Evolutionary conservation across 129 eudicot species (phyloP), one percentile per base, ranked within the genome.

Genomic region (Flaveria ramosissima): DNA sequence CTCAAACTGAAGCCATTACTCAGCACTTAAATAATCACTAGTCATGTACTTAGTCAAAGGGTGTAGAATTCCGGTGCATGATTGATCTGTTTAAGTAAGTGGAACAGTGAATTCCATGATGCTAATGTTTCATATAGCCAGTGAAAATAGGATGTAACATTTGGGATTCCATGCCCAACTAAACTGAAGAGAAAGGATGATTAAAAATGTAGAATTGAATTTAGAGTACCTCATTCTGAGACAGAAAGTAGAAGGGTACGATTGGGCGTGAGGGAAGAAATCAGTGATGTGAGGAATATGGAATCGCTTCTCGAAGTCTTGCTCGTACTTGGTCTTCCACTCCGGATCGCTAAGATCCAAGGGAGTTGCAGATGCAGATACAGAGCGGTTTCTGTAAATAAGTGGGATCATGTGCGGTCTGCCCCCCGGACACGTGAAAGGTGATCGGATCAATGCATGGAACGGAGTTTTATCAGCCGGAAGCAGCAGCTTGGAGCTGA

Each of bases 211-310:
- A 41, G 57, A 67, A 24, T 39, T 36, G 11, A 74, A 5, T 39
- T 27, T n/a, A 13, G 48, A 43, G 8, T 71, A 90, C 98, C 98
- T 85, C 96, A 89, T 93, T 51, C 80, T 84, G 57, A 93, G 93
- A 79, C 98, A 93, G 70, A 93, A 93, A 36, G 98, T 90, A 43
- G 98, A 93, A 9, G 97, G 98, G 41, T 80, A 91, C 0, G 96
- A 84, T 30, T 39, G 76, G 41, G 91, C 89, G 53, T 90, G 85
- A 24, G 74, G 72, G 27, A 88, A 80, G 27, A 77, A 80, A 76
- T 93, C 96, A 6, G 90, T 85, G 61, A 93, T 72, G 48, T 93
- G 98, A 68, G 98, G 98, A 32, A 93, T 85, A 59, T 79, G 68
- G 65, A 93, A 93, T 7, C 96, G 83, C 21, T 60, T 63, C 78